phyloP scores from a whole-genome alignment of 148 eudicot species.

The Hydrangea macrophylla region DNA sequence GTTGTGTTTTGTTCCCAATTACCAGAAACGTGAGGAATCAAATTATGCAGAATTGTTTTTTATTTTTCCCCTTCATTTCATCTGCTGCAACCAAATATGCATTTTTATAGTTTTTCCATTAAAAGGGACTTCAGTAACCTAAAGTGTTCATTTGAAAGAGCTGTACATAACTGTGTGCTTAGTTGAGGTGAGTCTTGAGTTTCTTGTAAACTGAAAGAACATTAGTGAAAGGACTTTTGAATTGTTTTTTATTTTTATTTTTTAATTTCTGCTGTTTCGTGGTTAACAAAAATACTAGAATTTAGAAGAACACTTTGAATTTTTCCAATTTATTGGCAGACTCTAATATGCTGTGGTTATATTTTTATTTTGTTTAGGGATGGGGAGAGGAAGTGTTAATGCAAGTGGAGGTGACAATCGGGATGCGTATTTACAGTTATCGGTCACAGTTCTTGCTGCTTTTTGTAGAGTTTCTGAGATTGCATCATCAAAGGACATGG shows the following conservation, averaged over 20 bases:
- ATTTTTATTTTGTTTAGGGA: constrained; percentile 38
- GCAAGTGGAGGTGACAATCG: constrained; percentile 42
- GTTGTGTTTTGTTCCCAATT: too few species aligned
- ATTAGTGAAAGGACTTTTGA: too few species aligned
- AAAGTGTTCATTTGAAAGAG: not conserved
- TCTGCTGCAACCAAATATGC: too few species aligned
- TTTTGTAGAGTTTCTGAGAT: constrained; percentile 70
- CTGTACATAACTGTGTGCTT: not conserved
- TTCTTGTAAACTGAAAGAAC: too few species aligned
- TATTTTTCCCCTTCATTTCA: too few species aligned
- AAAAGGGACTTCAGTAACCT: not conserved
- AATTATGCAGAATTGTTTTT: too few species aligned
- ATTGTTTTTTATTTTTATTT: too few species aligned
- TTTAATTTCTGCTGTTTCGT: too few species aligned
- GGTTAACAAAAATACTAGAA: too few species aligned
- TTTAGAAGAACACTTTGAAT: too few species aligned
- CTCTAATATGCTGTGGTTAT: not conserved
- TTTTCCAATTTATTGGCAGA: too few species aligned
- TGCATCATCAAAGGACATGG: constrained; percentile 69
- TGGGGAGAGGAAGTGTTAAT: constrained; percentile 43
- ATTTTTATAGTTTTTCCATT: not conserved
- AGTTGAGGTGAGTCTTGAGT: not conserved
- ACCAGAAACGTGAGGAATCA: too few species aligned
- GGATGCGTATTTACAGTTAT: constrained; percentile 62
- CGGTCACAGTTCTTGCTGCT: constrained; percentile 60